These are phyloP conservation scores for Cladosporium oxysporum DNA, from an alignment of 2,329 filamentous ascomycete genomes.

Conservation along the genomic window DNA sequence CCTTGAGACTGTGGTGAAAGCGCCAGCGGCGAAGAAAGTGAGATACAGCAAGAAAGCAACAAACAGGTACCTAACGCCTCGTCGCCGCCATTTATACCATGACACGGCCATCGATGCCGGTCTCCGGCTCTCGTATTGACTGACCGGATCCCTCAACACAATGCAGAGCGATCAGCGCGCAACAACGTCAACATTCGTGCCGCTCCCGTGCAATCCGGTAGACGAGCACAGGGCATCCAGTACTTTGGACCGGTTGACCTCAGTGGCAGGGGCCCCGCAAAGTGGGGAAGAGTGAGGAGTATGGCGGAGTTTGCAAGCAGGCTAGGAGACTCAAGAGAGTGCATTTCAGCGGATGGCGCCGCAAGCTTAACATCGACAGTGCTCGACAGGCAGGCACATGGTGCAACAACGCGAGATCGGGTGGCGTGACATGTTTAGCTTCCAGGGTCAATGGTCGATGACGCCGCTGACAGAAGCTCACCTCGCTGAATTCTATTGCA, in stretches of 20 bases:
- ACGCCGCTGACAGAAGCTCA: conserved; percentile 1
- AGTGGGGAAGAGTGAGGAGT: conserved; percentile 14
- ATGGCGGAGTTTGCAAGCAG: neutral
- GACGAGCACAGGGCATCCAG: conserved; percentile 4
- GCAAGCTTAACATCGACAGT: conserved; percentile 7
- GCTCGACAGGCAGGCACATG: neutral
- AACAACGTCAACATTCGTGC: conserved; percentile 15
- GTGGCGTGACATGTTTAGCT: conserved; percentile 15
- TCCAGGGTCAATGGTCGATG: neutral
- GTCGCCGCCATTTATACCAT: conserved; percentile 17
- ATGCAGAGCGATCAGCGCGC: conserved; percentile 14
- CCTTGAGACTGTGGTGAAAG: neutral
- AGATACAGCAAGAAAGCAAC: conserved; percentile 13
- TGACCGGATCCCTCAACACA: conserved; percentile 4
- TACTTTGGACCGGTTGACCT: neutral
- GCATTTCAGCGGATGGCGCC: conserved; percentile 14
- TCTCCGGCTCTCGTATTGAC: neutral
- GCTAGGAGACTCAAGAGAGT: neutral
- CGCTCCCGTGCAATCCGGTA: conserved; percentile 12
- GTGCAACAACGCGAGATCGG: neutral
- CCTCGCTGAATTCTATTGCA: neutral
- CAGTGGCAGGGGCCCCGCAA: conserved; percentile 14
- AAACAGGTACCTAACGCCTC: neutral
- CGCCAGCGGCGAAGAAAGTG: conserved; percentile 1
- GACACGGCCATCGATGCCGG: neutral